Conservation (phyloP, 305 asterid species). For the Petunia hybrid region DNA sequence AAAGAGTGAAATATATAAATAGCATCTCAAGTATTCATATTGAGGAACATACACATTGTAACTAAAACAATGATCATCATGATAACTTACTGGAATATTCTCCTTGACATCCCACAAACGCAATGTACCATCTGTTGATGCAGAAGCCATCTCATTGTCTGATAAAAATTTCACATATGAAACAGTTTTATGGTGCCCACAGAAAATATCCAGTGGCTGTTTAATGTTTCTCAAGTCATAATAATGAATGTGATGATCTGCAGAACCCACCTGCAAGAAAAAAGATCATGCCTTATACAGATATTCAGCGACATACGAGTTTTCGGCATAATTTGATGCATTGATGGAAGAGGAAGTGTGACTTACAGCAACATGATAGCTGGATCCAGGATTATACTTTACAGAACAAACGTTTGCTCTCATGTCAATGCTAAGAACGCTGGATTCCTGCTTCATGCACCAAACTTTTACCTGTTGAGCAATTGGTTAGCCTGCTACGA, state of each 20-base stretch:
- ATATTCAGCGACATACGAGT: too few relatives aligned
- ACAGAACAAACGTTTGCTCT: conserved; percentile 92
- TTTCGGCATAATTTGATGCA: background rate
- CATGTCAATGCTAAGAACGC: conserved; percentile 86
- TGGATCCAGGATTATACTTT: conserved; percentile 92
- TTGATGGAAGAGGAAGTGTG: background rate
- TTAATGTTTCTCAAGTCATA: conserved; percentile 78
- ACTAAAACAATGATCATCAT: background rate
- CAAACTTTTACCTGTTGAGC: conserved; percentile 80
- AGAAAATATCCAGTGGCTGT: conserved; percentile 71
- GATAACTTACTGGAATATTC: conserved; percentile 64
- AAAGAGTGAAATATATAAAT: too few relatives aligned
- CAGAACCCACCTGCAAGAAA: conserved; percentile 83
- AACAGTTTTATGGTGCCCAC: conserved; percentile 86
- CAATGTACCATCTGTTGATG: conserved; percentile 87
- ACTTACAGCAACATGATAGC: conserved; percentile 73
- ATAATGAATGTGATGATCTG: conserved; percentile 89
- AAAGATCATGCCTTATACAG: background rate
- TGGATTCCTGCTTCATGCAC: conserved; percentile 90
- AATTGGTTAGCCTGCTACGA: conserved; percentile 23
- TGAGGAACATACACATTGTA: too few relatives aligned
- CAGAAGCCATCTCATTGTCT: conserved; percentile 83
- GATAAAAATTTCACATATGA: conserved; percentile 89
- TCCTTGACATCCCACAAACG: conserved; percentile 90
- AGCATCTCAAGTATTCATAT: too few relatives aligned